These are phyloP conservation scores for Periglandula ipomoeae DNA, from an alignment of 2,329 filamentous ascomycete genomes.

Conservation along the genomic window DNA sequence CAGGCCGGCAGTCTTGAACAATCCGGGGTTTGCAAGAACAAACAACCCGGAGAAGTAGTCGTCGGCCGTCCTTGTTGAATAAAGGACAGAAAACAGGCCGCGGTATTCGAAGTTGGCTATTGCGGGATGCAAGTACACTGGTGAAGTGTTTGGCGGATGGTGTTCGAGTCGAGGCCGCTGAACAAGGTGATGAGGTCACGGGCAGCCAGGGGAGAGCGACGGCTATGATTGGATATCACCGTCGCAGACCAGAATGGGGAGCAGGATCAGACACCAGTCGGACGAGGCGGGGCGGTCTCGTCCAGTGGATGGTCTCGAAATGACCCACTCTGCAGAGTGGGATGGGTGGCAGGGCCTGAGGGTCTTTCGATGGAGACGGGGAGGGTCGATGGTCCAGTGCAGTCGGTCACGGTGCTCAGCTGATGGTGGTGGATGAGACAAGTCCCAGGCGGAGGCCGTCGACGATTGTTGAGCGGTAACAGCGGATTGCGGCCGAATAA, in stretches of 20 bases:
- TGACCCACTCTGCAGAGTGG: conserved; percentile 2
- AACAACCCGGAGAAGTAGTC: background rate
- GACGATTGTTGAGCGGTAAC: background rate
- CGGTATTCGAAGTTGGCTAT: background rate
- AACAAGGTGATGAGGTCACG: conserved; percentile 18
- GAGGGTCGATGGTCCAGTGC: background rate
- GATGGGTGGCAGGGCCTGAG: background rate
- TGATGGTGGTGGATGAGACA: conserved; percentile 5
- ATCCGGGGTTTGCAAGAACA: background rate
- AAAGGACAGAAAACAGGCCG: background rate
- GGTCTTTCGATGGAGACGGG: background rate
- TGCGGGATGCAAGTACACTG: conserved; percentile 5
- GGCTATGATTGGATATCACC: conserved; percentile 12
- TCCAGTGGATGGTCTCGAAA: conserved; percentile 5
- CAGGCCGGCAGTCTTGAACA: conserved; percentile 1
- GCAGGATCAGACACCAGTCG: conserved; percentile 7
- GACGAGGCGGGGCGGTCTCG: conserved; percentile 5
- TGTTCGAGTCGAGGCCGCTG: conserved; percentile 7
- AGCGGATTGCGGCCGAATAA: background rate
- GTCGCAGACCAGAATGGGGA: conserved; percentile 1
- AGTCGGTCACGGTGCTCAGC: conserved; percentile 2
- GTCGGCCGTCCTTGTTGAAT: background rate
- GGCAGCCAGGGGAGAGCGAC: conserved; percentile 9
- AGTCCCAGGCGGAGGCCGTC: conserved; percentile 1
- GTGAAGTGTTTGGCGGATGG: conserved; percentile 2